A percentile compares a stretch with the other conserved stretches of the same genome.
These are phyloP conservation scores for Candida pini DNA, from an alignment of 805 yeast species.

Conservation along the genomic window DNA sequence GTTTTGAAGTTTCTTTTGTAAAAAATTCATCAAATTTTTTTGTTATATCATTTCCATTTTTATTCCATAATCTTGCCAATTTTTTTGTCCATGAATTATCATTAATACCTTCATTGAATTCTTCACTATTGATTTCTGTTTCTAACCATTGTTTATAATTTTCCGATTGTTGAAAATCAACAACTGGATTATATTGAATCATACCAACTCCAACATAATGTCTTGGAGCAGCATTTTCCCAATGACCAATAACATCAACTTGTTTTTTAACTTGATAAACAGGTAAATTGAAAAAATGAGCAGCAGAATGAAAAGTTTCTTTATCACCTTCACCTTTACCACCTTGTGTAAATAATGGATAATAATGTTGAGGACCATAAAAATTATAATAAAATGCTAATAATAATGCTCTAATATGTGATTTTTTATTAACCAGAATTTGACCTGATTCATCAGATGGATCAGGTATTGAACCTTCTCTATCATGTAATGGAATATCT, in stretches of 20 bases:
- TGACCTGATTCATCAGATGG: constrained; percentile 55
- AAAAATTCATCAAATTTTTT: constrained; percentile 17
- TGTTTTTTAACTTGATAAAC: constrained; percentile 47
- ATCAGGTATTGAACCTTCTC: constrained; percentile 48
- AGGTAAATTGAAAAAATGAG: constrained; percentile 35
- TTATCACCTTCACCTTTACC: constrained; percentile 52
- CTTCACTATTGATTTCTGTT: constrained; percentile 1
- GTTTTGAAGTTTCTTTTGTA: constrained; percentile 18
- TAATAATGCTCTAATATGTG: constrained; percentile 42
- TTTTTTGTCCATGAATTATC: neutral
- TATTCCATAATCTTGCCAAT: neutral
- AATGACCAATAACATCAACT: constrained; percentile 45
- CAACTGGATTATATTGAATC: constrained; percentile 50
- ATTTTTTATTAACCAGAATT: constrained; percentile 41
- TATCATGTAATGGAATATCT: constrained; percentile 43
- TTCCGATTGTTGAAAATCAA: constrained; percentile 28
- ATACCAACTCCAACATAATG: constrained; percentile 47
- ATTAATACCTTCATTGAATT: neutral
- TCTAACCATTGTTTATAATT: constrained; percentile 16
- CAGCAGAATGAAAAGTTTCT: constrained; percentile 53
- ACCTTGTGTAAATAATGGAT: constrained; percentile 44
- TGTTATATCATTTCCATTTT: constrained; percentile 5
- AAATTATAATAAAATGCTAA: constrained; percentile 48
- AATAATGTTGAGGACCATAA: constrained; percentile 44
- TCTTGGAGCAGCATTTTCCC: constrained; percentile 20